Percentiles rank a stretch among this genome's conserved stretches.
phyloP scores from a whole-genome alignment of 2,329 filamentous ascomycete genomes.

The Penicillium sp. region DNA sequence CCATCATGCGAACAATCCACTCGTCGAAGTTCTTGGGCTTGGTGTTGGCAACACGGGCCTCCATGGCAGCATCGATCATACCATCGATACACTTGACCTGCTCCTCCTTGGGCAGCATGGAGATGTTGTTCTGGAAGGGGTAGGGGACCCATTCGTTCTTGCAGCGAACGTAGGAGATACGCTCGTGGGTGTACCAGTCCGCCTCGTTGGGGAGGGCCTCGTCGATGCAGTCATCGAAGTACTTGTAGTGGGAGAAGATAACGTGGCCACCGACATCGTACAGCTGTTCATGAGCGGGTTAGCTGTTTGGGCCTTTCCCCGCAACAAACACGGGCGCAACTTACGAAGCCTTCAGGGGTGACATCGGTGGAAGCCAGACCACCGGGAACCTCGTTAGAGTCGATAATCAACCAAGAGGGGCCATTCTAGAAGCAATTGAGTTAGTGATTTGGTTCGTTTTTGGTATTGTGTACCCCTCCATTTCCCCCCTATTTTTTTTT shows the following conservation, averaged over 20 bases:
- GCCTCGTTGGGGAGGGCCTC: slow-evolving; percentile 91
- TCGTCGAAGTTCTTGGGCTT: slow-evolving; percentile 98
- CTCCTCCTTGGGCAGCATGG: slow-evolving; percentile 95
- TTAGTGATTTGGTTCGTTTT: slow-evolving; percentile 18
- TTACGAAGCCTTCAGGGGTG: slow-evolving; percentile 94
- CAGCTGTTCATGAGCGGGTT: slow-evolving; percentile 60
- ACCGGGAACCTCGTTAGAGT: slow-evolving; percentile 87
- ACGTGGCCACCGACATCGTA: slow-evolving; percentile 98
- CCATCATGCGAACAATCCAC: slow-evolving; percentile 94
- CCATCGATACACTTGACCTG: slow-evolving; percentile 93
- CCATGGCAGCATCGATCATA: slow-evolving; percentile 90
- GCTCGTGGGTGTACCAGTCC: slow-evolving; percentile 97
- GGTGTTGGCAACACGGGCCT: slow-evolving; percentile 79
- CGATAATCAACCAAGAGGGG: slow-evolving; percentile 94
- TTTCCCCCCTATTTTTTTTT: slow-evolving; percentile 17
- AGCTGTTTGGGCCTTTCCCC: slow-evolving; percentile 1
- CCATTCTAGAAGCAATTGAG: slow-evolving; percentile 63
- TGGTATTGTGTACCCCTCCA: slow-evolving; percentile 19
- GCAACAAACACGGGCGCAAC: slow-evolving; percentile 45
- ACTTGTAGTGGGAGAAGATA: slow-evolving; percentile 99
- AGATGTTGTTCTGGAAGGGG: slow-evolving; percentile 99
- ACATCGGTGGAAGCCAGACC: slow-evolving; percentile 94
- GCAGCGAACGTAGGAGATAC: slow-evolving; percentile 98
- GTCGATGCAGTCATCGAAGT: slow-evolving; percentile 98
- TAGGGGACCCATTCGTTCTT: slow-evolving; percentile 96